Evolutionary conservation across 306 rosid genomes (phyloP), one percentile per base, ranked within the genome.

Genomic region (Sechiopsis laciniata): DNA sequence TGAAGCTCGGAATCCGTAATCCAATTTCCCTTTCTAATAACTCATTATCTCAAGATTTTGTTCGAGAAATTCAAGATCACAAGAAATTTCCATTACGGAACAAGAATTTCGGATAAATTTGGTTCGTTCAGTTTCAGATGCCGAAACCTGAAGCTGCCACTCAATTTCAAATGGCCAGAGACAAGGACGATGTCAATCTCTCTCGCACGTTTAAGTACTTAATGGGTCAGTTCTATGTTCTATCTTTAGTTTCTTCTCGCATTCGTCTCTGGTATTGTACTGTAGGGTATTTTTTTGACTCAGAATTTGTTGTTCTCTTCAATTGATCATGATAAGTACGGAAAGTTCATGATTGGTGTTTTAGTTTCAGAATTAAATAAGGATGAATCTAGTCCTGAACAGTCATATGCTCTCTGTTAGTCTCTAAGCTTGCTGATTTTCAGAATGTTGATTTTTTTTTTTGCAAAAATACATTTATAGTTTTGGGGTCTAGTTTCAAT

Each of bases 171-270:
- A 71, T 76, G 69, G 51, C 14, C 48, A 60, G 55, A 20, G 85
- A 76, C 76, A 64, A 37, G 35, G 87, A 85, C 20, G 55, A 81
- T 7, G 70, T 87, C 72, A 82, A 83, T 85, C 82, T 94, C 45
- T 87, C 98, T 55, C 96, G 85, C 76, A 90, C 97, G 74, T 91
- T 94, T 83, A 89, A 84, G 84, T 94, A 94, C 83, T 81, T 89
- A 50, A 63, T 94, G n/a, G 99, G 99, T 94, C 69, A 69, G 85
- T 42, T 15, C 22, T 52, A 4, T 20, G 10, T 6, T 24, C 11
- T 4, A 20, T 8, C 3, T 51, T 11, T 10, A 8, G 7, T 68
- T 19, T 48, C 11, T 35, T 26, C 16, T 13, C 35, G 69, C 26
- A 32, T 26, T 26, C 29, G 29, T 26, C 29, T 26, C 29, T 40